phyloP scores from a whole-genome alignment of 2,329 filamentous ascomycete genomes.

The Colletotrichum theobromicola region DNA sequence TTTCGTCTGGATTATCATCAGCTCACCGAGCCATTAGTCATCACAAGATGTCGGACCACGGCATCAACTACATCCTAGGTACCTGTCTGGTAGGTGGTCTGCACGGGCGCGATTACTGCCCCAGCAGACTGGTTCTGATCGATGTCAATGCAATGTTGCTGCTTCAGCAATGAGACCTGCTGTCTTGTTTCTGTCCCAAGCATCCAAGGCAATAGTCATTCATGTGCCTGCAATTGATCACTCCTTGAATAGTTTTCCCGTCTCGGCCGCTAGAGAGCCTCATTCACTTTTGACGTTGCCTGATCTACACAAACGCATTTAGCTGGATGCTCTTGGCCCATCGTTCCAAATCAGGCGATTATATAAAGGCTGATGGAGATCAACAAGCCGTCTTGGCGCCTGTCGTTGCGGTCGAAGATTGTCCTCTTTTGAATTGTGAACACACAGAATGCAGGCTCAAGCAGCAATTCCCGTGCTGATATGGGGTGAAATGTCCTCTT shows the following conservation, averaged over 20 bases:
- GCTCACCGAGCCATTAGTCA: background rate
- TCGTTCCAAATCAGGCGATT: background rate
- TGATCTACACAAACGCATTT: rapidly evolving
- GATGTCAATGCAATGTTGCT: background rate
- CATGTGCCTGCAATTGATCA: background rate
- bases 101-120: background rate
- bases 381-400: too few species aligned
- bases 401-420: too few species aligned
- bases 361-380: background rate
- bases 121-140: background rate
- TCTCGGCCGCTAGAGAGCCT: rapidly evolving
- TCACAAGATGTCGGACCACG: background rate
- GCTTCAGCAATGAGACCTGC: background rate
- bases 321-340: background rate
- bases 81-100: too few species aligned
- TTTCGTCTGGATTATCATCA: background rate
- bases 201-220: background rate
- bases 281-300: background rate
- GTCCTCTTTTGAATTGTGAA: too few species aligned
- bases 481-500: background rate
- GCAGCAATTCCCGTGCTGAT: too few species aligned
- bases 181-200: background rate
- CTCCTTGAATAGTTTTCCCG: background rate
- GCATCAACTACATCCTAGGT: too few species aligned
- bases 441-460: too few species aligned